Evolutionary conservation across 805 yeast genomes (phyloP).

Genomic region (Blastobotrys americana): DNA sequence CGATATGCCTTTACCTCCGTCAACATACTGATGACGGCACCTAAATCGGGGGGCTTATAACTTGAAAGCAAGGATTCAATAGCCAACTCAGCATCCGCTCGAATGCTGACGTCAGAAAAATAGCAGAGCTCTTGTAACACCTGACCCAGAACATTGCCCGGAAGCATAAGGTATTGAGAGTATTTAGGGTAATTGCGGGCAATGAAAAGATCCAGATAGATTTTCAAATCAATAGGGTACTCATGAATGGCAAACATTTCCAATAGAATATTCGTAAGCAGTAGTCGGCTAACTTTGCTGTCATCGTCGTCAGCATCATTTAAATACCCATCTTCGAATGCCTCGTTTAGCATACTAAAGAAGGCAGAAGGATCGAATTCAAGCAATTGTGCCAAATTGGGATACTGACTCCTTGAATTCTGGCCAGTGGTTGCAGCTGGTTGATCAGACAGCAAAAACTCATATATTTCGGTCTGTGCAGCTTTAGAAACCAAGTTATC

Average conservation of each 20-base stretch:
- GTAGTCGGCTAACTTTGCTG: conserved; percentile 56
- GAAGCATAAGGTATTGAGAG: conserved; percentile 68
- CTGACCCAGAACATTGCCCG: conserved; percentile 48
- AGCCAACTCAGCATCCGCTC: conserved; percentile 66
- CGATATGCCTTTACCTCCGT: conserved; percentile 48
- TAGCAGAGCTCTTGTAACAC: conserved; percentile 47
- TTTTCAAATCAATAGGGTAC: conserved; percentile 23
- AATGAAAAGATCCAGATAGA: conserved; percentile 51
- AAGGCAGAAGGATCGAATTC: conserved; percentile 49
- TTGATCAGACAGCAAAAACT: conserved; percentile 51
- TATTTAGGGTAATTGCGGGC: conserved; percentile 80
- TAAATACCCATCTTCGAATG: conserved; percentile 70
- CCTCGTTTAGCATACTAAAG: conserved; percentile 66
- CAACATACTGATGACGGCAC: conserved; percentile 43
- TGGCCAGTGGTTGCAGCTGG: conserved; percentile 9
- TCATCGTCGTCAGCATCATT: conserved; percentile 41
- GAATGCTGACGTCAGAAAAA: conserved; percentile 24
- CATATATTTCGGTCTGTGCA: conserved; percentile 49
- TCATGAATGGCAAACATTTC: conserved; percentile 43
- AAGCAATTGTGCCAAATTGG: conserved; percentile 58
- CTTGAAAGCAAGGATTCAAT: conserved; percentile 61
- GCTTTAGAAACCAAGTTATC: conserved; percentile 26
- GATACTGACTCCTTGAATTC: conserved; percentile 49
- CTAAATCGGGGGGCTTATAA: conserved; percentile 52
- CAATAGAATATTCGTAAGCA: conserved; percentile 62